A percentile compares a stretch with the other conserved stretches of the same genome.
phyloP scores from a whole-genome alignment of 805 yeast species.

The Saturnispora mendoncae region DNA sequence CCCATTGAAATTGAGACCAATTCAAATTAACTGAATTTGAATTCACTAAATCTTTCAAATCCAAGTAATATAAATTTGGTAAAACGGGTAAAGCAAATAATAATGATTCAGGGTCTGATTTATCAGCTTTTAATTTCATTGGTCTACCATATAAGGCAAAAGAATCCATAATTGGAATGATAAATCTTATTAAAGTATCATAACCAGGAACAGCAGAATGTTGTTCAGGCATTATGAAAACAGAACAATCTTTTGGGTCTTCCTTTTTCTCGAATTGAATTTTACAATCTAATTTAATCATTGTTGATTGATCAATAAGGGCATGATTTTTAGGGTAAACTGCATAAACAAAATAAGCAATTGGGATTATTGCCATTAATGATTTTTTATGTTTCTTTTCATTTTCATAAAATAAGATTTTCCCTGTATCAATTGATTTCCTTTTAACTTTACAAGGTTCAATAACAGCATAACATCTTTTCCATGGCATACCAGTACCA shows the following conservation, averaged over 20 bases:
- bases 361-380: constrained; percentile 70
- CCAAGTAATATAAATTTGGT: constrained; percentile 67
- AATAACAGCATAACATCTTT: constrained; percentile 83
- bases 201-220: constrained; percentile 78
- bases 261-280: constrained; percentile 50
- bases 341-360: constrained; percentile 70
- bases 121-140: constrained; percentile 62
- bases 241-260: constrained; percentile 45
- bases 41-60: constrained; percentile 46
- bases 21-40: constrained; percentile 21
- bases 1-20: constrained; percentile 62
- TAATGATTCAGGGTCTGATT: constrained; percentile 53
- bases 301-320: constrained; percentile 77
- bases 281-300: constrained; percentile 81
- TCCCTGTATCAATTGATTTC: constrained; percentile 47
- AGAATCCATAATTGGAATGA: constrained; percentile 67
- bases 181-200: constrained; percentile 75
- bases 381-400: constrained; percentile 65
- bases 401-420: constrained; percentile 70
- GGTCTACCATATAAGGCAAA: constrained; percentile 82
- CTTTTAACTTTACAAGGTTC: constrained; percentile 53
- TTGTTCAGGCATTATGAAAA: constrained; percentile 75
- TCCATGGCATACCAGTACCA: constrained; percentile 98
- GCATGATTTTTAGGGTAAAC: constrained; percentile 82
- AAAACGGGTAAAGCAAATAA: constrained; percentile 77